Base-by-base conservation (phyloP, 2,329 filamentous ascomycete genomes). In the Coniochaeta sp. region DNA sequence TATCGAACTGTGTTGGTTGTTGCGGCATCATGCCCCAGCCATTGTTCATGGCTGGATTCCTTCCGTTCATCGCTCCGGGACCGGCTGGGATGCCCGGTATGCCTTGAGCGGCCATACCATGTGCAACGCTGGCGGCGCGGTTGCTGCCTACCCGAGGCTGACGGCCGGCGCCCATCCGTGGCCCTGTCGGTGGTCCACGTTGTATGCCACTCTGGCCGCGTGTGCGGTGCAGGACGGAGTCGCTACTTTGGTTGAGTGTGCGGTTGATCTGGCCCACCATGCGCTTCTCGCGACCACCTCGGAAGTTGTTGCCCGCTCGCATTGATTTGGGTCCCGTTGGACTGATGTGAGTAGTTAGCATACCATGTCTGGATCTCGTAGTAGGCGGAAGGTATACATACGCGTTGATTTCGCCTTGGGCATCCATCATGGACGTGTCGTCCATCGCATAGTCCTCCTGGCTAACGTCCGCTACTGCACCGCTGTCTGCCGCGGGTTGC, bases 321-420 rank as follows among this genome's bases (percentile, higher is more conserved):
- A 98, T 96, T 36, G 93, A 92, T 73, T 93, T 95, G 19, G 95
- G 95, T 60, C 93, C 95, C 58, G 92, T 98, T 11, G 95, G 95
- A 70, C 93, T 97, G 33, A 69, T 62, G 68, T 62, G 33, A 34
- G 47, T 44, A 60, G 76, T 84, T 74, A 83, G 78, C 70, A 65
- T 61, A n/a, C 58, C 59, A 38, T 38, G 58, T 59, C 19, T 14
- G 38, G 24, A 28, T 22, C 24, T 17, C 12, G 12, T 11, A 26
- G n/a, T 28, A 11, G 9, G 31, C 16, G 11, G 16, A 40, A 59
- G 58, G 58, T 61, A 26, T 54, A 80, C 86, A 68, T 84, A 89
- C 83, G 80, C 83, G 72, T 83, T 85, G 43, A 84, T 65, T 65
- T 76, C 71, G 31, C 68, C 64, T 59, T 78, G 57, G 9, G 59